Base-by-base conservation (phyloP, 129 eudicot species). In the Oenanthe sinensis region DNA sequence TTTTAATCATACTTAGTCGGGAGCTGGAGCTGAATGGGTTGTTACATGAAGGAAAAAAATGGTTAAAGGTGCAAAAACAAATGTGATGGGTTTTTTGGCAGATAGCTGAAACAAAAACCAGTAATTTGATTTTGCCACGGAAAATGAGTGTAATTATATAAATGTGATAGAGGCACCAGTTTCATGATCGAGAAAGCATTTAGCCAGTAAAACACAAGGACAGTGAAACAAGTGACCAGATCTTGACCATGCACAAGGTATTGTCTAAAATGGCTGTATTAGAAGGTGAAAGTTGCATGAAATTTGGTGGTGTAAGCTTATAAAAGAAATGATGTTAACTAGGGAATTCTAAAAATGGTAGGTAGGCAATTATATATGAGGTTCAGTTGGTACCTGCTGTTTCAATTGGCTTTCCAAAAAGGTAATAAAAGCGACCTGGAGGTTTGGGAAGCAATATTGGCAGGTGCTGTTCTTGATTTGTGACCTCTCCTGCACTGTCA, bases 381-480 rank as follows among this genome's bases (percentile, higher is more conserved):
- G 77, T 20, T 13, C 17, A n/a, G 37, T 74, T 11, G 6, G 58
- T 82, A 87, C 98, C 96, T 88, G 81, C 75, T 76, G 96, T 91
- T 43, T 88, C 91, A 26, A 93, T 85, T 47, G 98, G 90, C 84
- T 87, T 91, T 75, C 96, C 96, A 77, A 93, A 87, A 36, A 73
- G 80, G 84, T 81, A 93, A 75, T 93, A 93, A 26, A 91, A 91
- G 48, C 98, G 95, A 37, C 98, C 98, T 4, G 98, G 98, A 81
- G 89, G 78, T 77, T 93, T 93, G n/a, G 97, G 98, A 55, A 84
- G 72, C 63, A 91, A 58, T 81, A 87, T 43, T 46, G 98, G 98
- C 79, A 93, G 74, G 82, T 89, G 92, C 47, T 83, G 72, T 62
- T 87, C 88, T 86, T 93, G 96, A 81, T 93, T 91, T 65, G 88